A percentile compares a stretch with the other conserved stretches of the same genome.
Conservation (phyloP, 2,329 filamentous ascomycete genomes). For the Hysterium pulicare region DNA sequence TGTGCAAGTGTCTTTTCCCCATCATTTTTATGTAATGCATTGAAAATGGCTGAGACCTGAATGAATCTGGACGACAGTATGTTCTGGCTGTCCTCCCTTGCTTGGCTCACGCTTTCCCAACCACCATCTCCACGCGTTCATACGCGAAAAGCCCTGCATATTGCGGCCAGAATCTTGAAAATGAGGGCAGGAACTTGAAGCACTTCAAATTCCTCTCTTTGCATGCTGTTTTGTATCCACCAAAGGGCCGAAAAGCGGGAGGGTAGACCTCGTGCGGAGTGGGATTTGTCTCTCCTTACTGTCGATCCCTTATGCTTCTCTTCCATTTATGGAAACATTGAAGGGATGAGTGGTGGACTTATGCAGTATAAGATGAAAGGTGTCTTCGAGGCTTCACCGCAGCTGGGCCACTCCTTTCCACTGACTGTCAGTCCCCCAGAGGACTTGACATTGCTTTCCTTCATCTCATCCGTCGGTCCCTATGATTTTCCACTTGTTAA, state of each 20-base stretch:
- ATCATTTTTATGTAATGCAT: no score
- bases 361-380: neutral
- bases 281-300: conserved; percentile 31
- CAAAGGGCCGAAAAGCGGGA: neutral
- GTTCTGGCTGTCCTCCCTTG: conserved; percentile 1
- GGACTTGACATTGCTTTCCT: conserved; percentile 6
- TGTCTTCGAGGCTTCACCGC: conserved; percentile 3
- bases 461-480: conserved; percentile 6
- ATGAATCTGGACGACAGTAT: no score
- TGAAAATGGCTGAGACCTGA: neutral
- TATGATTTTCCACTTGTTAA: conserved; percentile 13
- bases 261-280: neutral
- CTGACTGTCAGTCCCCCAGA: conserved; percentile 6
- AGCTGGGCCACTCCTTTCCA: conserved; percentile 9
- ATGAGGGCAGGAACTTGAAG: no score
- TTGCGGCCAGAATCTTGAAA: neutral
- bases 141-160: neutral
- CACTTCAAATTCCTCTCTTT: neutral
- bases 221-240: neutral
- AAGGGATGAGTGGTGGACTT: no score
- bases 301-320: conserved; percentile 20
- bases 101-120: neutral
- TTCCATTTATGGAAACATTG: no score
- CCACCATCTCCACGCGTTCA: neutral
- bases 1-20: no score